These are phyloP conservation scores for Backusella liffmaniae DNA, from an alignment of 192 early-diverging fungal genomes.

Conservation along the genomic window DNA sequence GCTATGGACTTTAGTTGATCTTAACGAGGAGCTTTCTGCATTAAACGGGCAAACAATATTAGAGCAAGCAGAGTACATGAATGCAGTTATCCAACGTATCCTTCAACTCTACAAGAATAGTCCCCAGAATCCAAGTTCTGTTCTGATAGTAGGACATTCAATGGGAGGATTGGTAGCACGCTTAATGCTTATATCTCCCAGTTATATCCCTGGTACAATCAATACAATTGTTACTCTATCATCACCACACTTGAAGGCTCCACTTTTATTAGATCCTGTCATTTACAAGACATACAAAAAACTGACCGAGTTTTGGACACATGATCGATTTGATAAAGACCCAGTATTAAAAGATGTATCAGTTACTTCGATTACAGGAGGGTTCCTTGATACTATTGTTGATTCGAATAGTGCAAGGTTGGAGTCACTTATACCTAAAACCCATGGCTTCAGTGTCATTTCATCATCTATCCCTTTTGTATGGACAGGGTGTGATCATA, in stretches of 20 bases:
- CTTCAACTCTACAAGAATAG: constrained; percentile 55
- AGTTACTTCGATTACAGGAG: constrained; percentile 88
- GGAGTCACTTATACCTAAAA: constrained; percentile 55
- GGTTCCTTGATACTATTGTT: constrained; percentile 83
- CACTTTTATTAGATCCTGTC: constrained; percentile 64
- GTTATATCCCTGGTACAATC: constrained; percentile 68
- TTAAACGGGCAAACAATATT: constrained; percentile 72
- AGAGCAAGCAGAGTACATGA: constrained; percentile 83
- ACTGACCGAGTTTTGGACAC: constrained; percentile 71
- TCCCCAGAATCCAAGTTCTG: constrained; percentile 48
- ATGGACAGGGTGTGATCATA: constrained; percentile 88
- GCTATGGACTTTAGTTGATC: constrained; percentile 54
- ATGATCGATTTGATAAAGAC: constrained; percentile 30
- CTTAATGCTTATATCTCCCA: constrained; percentile 65
- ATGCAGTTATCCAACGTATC: constrained; percentile 72
- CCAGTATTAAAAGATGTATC: constrained; percentile 52
- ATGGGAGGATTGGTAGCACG: constrained; percentile 98
- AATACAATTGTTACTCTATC: constrained; percentile 85
- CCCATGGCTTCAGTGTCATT: constrained; percentile 76
- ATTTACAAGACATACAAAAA: constrained; percentile 61
- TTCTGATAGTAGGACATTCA: constrained; percentile 84
- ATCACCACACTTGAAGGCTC: constrained; percentile 83
- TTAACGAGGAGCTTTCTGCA: constrained; percentile 90
- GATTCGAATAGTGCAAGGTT: constrained; percentile 76
- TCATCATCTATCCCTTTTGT: constrained; percentile 78